Conservation (phyloP, 139 green algal species). For the Chlamydomonas sp. region DNA sequence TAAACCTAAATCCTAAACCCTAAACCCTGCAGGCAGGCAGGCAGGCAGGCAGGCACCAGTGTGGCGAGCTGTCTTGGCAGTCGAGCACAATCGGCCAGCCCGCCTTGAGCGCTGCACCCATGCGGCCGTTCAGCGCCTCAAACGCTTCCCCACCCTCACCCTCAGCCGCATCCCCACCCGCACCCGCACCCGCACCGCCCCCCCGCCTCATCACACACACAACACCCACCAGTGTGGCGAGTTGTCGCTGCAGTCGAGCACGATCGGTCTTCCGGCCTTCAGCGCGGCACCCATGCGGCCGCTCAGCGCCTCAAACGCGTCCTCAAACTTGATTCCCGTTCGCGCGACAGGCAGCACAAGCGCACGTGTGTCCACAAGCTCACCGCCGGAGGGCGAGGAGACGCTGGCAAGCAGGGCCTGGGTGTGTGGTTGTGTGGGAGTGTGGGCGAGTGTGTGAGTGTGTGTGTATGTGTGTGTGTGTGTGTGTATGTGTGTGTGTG, state of each 20-base stretch:
- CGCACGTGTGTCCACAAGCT: conserved; percentile 1
- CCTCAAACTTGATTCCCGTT: not conserved
- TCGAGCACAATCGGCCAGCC: conserved; percentile 6
- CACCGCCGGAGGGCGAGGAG: not conserved
- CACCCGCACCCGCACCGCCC: no score
- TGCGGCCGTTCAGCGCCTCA: no score
- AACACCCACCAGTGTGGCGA: conserved; percentile 4
- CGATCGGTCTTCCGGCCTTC: not conserved
- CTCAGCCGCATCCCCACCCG: no score
- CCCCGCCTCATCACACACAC: no score
- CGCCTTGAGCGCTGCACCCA: not conserved
- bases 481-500: conserved; percentile 7
- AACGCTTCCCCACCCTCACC: no score
- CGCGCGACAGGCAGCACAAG: conserved; percentile 3
- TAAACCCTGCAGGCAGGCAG: no score
- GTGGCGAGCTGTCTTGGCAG: not conserved
- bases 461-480: conserved; percentile 12
- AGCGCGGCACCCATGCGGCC: not conserved
- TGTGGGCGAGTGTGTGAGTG: conserved; percentile 13
- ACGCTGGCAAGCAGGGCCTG: conserved; percentile 5
- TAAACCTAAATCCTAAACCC: no score
- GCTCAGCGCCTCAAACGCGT: no score
- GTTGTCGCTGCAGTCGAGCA: not conserved
- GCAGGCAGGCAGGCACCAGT: no score
- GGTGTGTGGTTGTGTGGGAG: not conserved